Conservation (phyloP, 2,329 filamentous ascomycete species). For the Trichoderma arundinaceum region DNA sequence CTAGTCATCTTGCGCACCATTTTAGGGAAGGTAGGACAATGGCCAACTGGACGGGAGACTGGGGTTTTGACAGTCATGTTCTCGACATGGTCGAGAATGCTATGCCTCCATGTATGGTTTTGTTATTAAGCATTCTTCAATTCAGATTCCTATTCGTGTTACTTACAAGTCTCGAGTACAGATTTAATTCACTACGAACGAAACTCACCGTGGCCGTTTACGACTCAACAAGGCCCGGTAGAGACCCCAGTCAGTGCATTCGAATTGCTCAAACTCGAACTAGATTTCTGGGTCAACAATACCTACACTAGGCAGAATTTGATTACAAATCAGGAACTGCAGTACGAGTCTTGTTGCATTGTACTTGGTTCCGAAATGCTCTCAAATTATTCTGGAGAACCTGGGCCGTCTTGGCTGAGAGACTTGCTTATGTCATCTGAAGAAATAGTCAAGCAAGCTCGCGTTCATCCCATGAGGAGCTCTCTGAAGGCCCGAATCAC, state of each 20-base stretch:
- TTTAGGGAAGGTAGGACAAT: constrained; percentile 48
- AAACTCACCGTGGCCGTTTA: constrained; percentile 44
- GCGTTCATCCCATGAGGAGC: constrained; percentile 35
- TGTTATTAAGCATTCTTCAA: neutral
- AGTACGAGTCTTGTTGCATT: constrained; percentile 37
- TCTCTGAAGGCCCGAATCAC: constrained; percentile 33
- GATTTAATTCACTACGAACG: constrained; percentile 49
- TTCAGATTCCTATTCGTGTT: neutral
- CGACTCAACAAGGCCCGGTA: constrained; percentile 33
- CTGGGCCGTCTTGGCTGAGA: constrained; percentile 36
- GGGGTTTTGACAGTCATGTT: constrained; percentile 47
- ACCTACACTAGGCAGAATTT: constrained; percentile 9
- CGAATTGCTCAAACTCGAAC: constrained; percentile 44
- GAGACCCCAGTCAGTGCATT: constrained; percentile 40
- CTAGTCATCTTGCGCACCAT: constrained; percentile 48
- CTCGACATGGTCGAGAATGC: constrained; percentile 47
- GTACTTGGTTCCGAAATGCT: constrained; percentile 38
- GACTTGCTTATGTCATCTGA: constrained; percentile 36
- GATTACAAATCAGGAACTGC: constrained; percentile 34
- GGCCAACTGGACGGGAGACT: constrained; percentile 50
- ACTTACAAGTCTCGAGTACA: neutral
- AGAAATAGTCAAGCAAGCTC: constrained; percentile 33
- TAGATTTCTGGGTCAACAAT: constrained; percentile 38
- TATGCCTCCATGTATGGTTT: neutral
- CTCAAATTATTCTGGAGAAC: neutral